Conservation (phyloP, 1,284 basidiomycete species). For the Sanghuangporus baumii region DNA sequence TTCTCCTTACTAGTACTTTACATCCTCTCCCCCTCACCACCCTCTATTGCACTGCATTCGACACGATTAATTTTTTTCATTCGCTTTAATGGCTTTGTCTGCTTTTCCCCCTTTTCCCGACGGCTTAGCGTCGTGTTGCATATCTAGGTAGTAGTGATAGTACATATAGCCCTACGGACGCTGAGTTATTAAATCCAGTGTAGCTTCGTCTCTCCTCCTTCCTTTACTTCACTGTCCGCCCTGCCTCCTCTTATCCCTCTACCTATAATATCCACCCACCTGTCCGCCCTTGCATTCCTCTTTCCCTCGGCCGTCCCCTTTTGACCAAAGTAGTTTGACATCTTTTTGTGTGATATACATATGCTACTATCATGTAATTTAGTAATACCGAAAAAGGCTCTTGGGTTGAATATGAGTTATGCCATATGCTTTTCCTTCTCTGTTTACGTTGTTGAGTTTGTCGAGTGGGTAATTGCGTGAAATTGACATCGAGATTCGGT, state of each 20-base stretch:
- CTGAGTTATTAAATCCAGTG: neutral
- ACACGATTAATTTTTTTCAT: neutral
- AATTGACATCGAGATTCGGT: neutral
- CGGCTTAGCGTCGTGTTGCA: conserved; percentile 4
- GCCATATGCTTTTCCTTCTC: neutral
- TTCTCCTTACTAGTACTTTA: neutral
- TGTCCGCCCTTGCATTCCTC: neutral
- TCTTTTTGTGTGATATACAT: neutral
- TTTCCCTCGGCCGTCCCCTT: neutral
- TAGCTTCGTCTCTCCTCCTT: neutral
- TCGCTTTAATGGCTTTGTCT: neutral
- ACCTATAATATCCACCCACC: neutral
- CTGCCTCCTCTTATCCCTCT: neutral
- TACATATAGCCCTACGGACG: conserved; percentile 1
- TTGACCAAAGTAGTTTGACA: neutral
- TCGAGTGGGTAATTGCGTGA: too few species aligned
- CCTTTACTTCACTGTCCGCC: neutral
- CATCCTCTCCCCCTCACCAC: neutral
- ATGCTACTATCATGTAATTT: neutral
- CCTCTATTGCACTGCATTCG: neutral
- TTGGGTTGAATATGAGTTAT: neutral
- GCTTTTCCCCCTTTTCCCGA: neutral
- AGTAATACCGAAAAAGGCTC: neutral
- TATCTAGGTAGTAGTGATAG: neutral
- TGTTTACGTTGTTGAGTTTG: neutral